Base-by-base conservation (phyloP, 75 land plant genomes). In the Azolla pinnata region DNA sequence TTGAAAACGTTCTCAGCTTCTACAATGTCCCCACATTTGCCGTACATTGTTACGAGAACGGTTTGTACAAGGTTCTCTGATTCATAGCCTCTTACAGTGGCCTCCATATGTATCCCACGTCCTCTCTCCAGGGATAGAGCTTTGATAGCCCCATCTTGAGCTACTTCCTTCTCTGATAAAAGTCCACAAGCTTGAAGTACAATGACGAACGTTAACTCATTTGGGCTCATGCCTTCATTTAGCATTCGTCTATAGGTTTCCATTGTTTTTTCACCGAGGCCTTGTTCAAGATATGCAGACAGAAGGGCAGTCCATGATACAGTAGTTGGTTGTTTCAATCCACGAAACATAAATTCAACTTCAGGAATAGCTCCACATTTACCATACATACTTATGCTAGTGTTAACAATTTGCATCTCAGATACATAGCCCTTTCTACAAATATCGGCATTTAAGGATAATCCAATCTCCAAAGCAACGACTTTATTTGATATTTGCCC, bases 1-100 rank as follows among this genome's bases (percentile, higher is more conserved):
- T 9, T 19, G 29, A 52, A 52, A 27, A 52, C 54, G 29, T 52
- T 52, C 27, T 52, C 54, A 52, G 54, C 54, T 52, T 52, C 54
- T 14, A 3, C 54, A 52, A 52, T 52, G 54, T 14, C 29, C 27
- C 54, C 54, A 52, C 54, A 52, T 26, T 52, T 52, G 26, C 54
- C 54, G 27, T 52, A 52, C 54, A 52, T 52, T 26, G 54, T 27
- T 2, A 52, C 54, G 10, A 52, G 54, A 46, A 46, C 23, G 17
- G 49, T 46, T 18, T 23, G 23, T 4, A 46, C 49, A 14, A 46
- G 49, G 12, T 18, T 46, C 14, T 46, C 49, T 46, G 14, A 46
- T 18, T 46, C 49, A 14, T 4, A 46, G 2, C 49, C 49, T 18
- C 23, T 46, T 23, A 46, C 2, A 14, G 21, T 3, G 21, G 14